A percentile compares a stretch with the other conserved stretches of the same genome.
Conservation (phyloP, 1,284 basidiomycete genomes). For the Amylostereum areolatum region DNA sequence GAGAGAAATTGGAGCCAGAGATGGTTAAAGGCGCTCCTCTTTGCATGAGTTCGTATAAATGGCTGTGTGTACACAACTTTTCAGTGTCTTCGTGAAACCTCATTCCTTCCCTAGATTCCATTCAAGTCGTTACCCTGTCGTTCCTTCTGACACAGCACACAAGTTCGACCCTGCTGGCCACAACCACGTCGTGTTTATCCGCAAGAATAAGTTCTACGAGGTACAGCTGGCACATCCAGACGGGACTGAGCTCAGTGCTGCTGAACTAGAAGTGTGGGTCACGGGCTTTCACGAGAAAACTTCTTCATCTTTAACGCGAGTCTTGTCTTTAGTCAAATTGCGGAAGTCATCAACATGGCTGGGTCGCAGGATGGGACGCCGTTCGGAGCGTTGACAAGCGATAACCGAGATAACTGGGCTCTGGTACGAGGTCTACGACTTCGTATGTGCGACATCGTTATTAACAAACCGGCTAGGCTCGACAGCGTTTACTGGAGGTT, state of each 20-base stretch:
- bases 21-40: constrained; percentile 78
- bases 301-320: not conserved
- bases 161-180: constrained; percentile 77
- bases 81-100: not conserved
- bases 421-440: constrained; percentile 43
- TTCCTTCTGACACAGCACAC: constrained; percentile 77
- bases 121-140: constrained; percentile 78
- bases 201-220: constrained; percentile 89
- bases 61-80: constrained; percentile 45
- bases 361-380: constrained; percentile 53
- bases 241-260: constrained; percentile 65
- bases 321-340: constrained; percentile 59
- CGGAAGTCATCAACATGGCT: constrained; percentile 68
- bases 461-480: constrained; percentile 36
- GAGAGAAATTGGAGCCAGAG: constrained; percentile 85
- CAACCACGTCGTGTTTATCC: constrained; percentile 87
- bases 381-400: constrained; percentile 81
- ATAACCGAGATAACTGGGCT: constrained; percentile 90
- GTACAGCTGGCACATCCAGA: constrained; percentile 61
- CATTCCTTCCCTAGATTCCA: constrained; percentile 63
- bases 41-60: constrained; percentile 95
- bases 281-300: too few relatives aligned
- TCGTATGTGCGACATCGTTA: not conserved
- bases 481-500: constrained; percentile 60
- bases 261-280: constrained; percentile 68